These are phyloP conservation scores for Copromyces sp. DNA, from an alignment of 495 filamentous ascomycete species.

Conservation along the genomic window DNA sequence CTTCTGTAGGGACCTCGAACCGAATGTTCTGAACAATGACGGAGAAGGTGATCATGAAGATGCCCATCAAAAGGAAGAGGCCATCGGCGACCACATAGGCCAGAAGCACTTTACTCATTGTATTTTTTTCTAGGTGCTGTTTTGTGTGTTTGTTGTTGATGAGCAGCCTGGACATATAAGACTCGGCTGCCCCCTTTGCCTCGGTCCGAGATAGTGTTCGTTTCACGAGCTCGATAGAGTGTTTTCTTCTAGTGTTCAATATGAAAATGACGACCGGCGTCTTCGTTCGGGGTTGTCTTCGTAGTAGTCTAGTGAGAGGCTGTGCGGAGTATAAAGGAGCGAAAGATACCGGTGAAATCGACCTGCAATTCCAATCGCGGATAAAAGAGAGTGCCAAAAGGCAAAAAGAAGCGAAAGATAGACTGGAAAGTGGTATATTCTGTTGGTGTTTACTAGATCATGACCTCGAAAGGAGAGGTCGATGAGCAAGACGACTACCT, in stretches of 20 bases:
- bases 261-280: constrained; percentile 16
- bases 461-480: constrained; percentile 6
- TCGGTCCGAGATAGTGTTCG: background rate
- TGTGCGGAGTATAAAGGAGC: background rate
- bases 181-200: constrained; percentile 7
- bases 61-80: constrained; percentile 54
- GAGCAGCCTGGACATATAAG: constrained; percentile 10
- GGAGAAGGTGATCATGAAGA: constrained; percentile 52
- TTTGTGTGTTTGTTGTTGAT: background rate
- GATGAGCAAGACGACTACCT: background rate
- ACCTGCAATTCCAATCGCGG: constrained; percentile 24
- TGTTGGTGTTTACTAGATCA: constrained; percentile 2
- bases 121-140: constrained; percentile 18
- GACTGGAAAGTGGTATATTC: constrained; percentile 20
- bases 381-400: constrained; percentile 7
- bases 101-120: constrained; percentile 48
- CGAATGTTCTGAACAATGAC: constrained; percentile 44
- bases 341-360: constrained; percentile 19
- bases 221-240: constrained; percentile 1
- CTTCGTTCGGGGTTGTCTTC: constrained; percentile 4
- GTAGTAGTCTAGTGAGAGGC: constrained; percentile 5
- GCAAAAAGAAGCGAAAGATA: constrained; percentile 24
- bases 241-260: background rate
- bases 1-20: constrained; percentile 34
- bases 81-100: constrained; percentile 47